These are phyloP conservation scores for Prunus mira DNA, from an alignment of 306 rosid species.

Conservation along the genomic window DNA sequence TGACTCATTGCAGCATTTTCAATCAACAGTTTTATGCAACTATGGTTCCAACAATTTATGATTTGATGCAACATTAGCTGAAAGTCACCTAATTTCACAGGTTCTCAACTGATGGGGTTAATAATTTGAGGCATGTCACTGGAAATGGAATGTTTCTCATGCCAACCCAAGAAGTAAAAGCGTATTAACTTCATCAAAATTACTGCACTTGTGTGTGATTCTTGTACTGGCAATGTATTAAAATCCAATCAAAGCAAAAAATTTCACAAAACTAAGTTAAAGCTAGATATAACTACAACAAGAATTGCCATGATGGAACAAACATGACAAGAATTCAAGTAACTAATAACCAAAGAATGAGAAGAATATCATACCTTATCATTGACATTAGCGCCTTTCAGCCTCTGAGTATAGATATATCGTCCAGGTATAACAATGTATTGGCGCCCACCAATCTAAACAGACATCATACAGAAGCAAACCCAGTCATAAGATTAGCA, in stretches of 20 bases:
- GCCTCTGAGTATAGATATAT: conserved; percentile 68
- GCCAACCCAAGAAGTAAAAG: no score
- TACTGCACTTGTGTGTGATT: background rate
- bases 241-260: background rate
- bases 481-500: background rate
- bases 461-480: conserved; percentile 13
- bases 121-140: background rate
- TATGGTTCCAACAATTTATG: background rate
- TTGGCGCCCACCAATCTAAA: conserved; percentile 79
- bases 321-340: conserved; percentile 13
- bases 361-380: conserved; percentile 61
- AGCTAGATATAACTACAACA: background rate
- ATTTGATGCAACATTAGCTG: background rate
- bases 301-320: background rate
- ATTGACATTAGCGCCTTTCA: conserved; percentile 71
- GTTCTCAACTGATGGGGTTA: background rate
- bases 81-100: background rate
- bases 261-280: background rate
- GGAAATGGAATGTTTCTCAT: background rate
- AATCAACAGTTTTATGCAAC: background rate
- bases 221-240: background rate
- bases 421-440: conserved; percentile 96
- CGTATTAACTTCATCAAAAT: background rate
- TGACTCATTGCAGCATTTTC: background rate
- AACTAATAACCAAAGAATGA: conserved; percentile 6